These are phyloP conservation scores for Botrytis medusae DNA, from an alignment of 2,329 filamentous ascomycete species.

Conservation along the genomic window DNA sequence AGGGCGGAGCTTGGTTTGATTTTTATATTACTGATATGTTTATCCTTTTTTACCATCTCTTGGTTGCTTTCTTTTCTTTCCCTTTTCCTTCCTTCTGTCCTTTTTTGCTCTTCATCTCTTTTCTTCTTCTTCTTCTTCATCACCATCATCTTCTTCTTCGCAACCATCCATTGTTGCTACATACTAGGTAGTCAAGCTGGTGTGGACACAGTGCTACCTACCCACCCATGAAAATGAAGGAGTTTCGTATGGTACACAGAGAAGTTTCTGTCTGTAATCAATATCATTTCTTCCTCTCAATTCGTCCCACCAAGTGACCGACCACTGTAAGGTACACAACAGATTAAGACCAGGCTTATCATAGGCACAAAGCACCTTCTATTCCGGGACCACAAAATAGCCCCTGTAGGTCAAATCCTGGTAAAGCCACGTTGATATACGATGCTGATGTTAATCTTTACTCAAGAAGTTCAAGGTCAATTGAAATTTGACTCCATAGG, in stretches of 20 bases:
- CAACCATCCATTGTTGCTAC: neutral
- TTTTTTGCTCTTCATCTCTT: neutral
- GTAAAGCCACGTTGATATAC: neutral
- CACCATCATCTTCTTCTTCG: neutral
- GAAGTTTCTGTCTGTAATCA: neutral
- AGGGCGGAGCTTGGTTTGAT: neutral
- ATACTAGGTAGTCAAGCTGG: neutral
- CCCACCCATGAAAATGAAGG: neutral
- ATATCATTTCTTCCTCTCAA: neutral
- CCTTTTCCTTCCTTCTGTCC: neutral
- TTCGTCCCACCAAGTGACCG: slow-evolving; percentile 2
- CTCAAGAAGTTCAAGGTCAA: neutral
- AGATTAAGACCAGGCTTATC: neutral
- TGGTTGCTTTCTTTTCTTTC: neutral
- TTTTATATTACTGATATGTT: neutral
- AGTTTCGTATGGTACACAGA: neutral
- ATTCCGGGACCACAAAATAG: neutral
- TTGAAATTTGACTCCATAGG: slow-evolving; percentile 10
- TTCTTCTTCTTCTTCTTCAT: neutral
- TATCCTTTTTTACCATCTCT: neutral
- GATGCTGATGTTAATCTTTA: neutral
- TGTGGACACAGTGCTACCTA: neutral
- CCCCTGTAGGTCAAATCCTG: neutral
- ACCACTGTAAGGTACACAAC: neutral
- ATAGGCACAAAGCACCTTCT: neutral